These are phyloP conservation scores for Cladosporium colombiae DNA, from an alignment of 2,329 filamentous ascomycete species.

Conservation along the genomic window DNA sequence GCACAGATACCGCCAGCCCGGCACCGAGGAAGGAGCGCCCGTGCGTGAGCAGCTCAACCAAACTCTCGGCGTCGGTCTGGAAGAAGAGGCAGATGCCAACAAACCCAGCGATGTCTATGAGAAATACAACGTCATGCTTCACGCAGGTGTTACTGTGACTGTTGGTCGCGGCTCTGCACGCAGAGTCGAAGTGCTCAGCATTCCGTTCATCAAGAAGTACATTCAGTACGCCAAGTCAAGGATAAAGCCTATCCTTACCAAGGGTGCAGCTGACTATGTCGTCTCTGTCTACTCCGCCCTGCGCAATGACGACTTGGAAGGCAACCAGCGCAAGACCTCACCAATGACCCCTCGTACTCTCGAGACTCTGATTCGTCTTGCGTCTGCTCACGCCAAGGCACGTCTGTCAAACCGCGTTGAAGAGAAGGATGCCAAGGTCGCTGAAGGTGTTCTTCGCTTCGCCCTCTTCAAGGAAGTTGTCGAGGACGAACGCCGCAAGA, in stretches of 20 bases:
- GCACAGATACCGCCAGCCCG: conserved; percentile 91
- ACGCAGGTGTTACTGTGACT: conserved; percentile 81
- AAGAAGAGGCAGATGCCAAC: conserved; percentile 72
- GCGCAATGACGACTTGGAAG: conserved; percentile 92
- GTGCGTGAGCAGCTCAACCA: conserved; percentile 86
- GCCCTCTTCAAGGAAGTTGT: conserved; percentile 97
- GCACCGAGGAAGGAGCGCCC: conserved; percentile 89
- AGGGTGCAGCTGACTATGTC: conserved; percentile 89
- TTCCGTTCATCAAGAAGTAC: conserved; percentile 99
- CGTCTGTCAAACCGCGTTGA: conserved; percentile 86
- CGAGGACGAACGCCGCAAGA: conserved; percentile 74
- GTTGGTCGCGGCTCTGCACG: conserved; percentile 72
- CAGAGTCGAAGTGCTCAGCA: conserved; percentile 85
- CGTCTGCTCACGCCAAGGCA: conserved; percentile 92
- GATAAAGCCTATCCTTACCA: conserved; percentile 85
- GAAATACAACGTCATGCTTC: conserved; percentile 94
- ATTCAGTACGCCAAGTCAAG: conserved; percentile 96
- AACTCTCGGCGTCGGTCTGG: conserved; percentile 81
- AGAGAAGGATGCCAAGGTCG: conserved; percentile 81
- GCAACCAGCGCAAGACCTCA: conserved; percentile 88
- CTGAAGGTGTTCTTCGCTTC: conserved; percentile 87
- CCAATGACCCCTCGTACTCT: conserved; percentile 96
- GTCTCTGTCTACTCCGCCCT: conserved; percentile 87
- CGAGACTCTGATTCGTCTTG: conserved; percentile 96
- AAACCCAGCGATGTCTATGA: conserved; percentile 86